A percentile compares a stretch with the other conserved stretches of the same genome.
These are phyloP conservation scores for Colletotrichum lini DNA, from an alignment of 2,329 filamentous ascomycete genomes.

Conservation along the genomic window DNA sequence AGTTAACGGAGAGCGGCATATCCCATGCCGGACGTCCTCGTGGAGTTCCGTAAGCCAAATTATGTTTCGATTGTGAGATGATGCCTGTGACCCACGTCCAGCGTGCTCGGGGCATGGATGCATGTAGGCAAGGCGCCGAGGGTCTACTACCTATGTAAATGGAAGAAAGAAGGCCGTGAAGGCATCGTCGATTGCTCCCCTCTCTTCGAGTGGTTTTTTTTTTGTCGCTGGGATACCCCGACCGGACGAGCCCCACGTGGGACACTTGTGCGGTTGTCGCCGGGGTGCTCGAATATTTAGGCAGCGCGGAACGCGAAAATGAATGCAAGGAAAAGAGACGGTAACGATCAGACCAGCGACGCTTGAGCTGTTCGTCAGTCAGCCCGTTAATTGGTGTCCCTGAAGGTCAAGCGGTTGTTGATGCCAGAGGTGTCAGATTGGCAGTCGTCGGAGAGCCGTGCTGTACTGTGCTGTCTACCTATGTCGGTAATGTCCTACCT, in stretches of 20 bases:
- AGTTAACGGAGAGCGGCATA: conserved; percentile 1
- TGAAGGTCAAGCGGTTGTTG: too few species aligned
- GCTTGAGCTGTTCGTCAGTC: not conserved
- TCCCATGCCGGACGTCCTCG: not conserved
- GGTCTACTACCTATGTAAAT: not conserved
- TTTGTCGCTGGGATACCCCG: conserved; percentile 28
- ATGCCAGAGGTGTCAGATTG: too few species aligned
- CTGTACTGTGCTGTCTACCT: too few species aligned
- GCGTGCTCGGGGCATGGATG: not conserved
- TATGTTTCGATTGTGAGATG: not conserved
- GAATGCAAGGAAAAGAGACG: not conserved
- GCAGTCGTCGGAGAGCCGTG: too few species aligned
- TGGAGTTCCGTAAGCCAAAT: not conserved
- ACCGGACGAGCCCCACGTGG: conserved; percentile 31
- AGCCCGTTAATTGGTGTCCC: not conserved
- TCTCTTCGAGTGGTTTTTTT: not conserved
- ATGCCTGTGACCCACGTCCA: not conserved
- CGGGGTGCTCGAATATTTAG: conserved; percentile 6
- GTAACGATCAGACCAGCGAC: not conserved
- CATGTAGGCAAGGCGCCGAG: conserved; percentile 1
- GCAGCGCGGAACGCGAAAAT: not conserved
- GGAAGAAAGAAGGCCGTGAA: not conserved
- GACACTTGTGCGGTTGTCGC: conserved; percentile 19
- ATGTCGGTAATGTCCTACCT: too few species aligned
- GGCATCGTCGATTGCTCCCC: conserved; percentile 12